These are phyloP conservation scores for Mediolabrus comicus DNA, from an alignment of 108 stramenopile genomes.

Conservation along the genomic window DNA sequence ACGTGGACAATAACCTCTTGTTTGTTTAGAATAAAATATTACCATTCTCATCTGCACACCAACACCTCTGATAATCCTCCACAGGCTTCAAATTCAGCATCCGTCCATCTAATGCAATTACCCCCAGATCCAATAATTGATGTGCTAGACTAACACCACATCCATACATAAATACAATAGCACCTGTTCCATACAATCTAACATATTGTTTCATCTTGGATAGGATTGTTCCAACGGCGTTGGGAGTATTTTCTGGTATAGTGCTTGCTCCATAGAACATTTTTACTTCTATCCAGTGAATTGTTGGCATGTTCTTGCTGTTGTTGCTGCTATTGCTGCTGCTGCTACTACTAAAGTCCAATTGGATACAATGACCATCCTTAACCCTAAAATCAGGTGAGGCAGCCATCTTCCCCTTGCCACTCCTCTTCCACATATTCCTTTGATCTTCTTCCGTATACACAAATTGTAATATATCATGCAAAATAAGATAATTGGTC, in stretches of 20 bases:
- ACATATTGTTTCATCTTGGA: conserved; percentile 52
- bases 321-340: neutral
- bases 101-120: conserved; percentile 60
- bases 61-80: conserved; percentile 54
- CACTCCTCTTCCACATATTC: neutral
- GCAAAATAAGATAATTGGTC: too few species aligned
- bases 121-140: conserved; percentile 51
- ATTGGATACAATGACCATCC: conserved; percentile 18
- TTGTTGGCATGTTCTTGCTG: conserved; percentile 13
- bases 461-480: conserved; percentile 30
- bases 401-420: conserved; percentile 24
- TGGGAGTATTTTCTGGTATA: conserved; percentile 50
- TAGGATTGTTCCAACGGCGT: conserved; percentile 65
- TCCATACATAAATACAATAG: conserved; percentile 70
- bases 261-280: conserved; percentile 83
- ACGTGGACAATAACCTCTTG: too few species aligned
- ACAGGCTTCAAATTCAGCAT: conserved; percentile 43
- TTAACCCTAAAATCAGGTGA: conserved; percentile 73
- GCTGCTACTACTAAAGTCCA: neutral
- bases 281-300: conserved; percentile 79
- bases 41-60: conserved; percentile 64
- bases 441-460: conserved; percentile 65
- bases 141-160: conserved; percentile 58
- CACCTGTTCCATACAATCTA: conserved; percentile 55
- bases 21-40: conserved; percentile 56